Base-by-base conservation (phyloP, 805 yeast species). In the Lachancea sp. region DNA sequence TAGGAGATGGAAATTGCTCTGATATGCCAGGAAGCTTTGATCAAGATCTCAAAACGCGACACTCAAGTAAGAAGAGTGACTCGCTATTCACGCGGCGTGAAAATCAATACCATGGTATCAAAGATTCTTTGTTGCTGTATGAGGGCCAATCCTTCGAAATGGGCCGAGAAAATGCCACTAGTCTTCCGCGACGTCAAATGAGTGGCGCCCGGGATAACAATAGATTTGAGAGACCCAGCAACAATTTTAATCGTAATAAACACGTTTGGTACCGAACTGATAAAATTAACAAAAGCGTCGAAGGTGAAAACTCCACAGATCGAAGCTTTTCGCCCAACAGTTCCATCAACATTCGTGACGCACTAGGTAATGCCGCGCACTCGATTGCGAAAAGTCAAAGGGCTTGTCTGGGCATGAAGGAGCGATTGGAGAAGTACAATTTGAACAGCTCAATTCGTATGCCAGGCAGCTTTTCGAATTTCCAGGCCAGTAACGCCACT, bases 51-150 rank as follows among this genome's bases (percentile, higher is more conserved):
- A 38, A 27, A n/a, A 38, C 42, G 18, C 38, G 34, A 25, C 29
- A 25, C 31, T 37, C 46, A 8, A 38, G 42, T 13, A 43, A 43
- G 19, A 30, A 43, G 38, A 32, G 35, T 17, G 38, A 38, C 9
- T 37, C 46, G 5, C 27, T 43, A 18, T 43, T 38, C 19, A 38
- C 42, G 5, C 22, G 38, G 3, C 18, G 42, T 7, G 34, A 17
- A 9, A 22, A 17, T 10, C 31, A 33, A n/a, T 33, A 37, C 18
- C 15, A 15, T 12, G 38, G 40, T 12, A 29, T 38, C 11, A 43
- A 43, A 19, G 46, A 43, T 17, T 43, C 46, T 5, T 36, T 43
- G 16, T 27, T 43, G 35, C 27, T 43, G 15, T 43, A 43, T n/a
- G 44, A 41, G 17, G 39, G 31, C 11, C 39, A 34, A 27, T 35